Conservation (phyloP, 2,329 filamentous ascomycete species). For the Fusarium mexicanum region DNA sequence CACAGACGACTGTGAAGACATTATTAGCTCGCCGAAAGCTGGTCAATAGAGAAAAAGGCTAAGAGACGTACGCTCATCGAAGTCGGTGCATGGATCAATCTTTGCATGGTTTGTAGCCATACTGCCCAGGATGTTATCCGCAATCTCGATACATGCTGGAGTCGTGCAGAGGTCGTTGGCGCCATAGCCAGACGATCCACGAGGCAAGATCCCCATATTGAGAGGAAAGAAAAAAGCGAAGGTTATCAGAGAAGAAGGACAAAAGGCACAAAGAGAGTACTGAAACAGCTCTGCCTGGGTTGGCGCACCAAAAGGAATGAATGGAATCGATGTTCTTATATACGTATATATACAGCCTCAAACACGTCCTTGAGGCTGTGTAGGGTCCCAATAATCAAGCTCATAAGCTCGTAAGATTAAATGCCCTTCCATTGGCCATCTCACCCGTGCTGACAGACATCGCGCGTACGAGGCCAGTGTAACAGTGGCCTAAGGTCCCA, state of each 20-base stretch:
- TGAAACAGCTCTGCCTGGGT: not conserved
- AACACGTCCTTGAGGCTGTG: not conserved
- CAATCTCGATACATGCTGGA: not conserved
- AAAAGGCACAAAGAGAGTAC: not conserved
- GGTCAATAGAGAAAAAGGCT: rapidly evolving
- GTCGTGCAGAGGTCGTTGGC: not conserved
- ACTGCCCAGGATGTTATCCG: not conserved
- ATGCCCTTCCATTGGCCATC: not conserved
- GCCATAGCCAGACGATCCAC: not conserved
- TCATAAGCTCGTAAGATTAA: not conserved
- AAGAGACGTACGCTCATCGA: not conserved
- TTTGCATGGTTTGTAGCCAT: not conserved
- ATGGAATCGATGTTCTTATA: not conserved
- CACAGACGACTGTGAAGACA: not conserved
- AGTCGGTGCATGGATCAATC: not conserved
- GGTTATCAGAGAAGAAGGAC: too few species aligned
- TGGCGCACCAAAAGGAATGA: not conserved
- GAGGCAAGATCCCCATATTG: not conserved
- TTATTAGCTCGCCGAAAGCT: not conserved
- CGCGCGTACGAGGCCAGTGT: not conserved
- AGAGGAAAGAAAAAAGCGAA: not conserved
- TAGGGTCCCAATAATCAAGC: not conserved
- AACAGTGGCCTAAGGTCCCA: not conserved
- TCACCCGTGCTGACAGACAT: not conserved
- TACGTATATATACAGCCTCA: not conserved